Conservation (phyloP, 1,284 basidiomycete genomes). For the Porogramme epimiltina region DNA sequence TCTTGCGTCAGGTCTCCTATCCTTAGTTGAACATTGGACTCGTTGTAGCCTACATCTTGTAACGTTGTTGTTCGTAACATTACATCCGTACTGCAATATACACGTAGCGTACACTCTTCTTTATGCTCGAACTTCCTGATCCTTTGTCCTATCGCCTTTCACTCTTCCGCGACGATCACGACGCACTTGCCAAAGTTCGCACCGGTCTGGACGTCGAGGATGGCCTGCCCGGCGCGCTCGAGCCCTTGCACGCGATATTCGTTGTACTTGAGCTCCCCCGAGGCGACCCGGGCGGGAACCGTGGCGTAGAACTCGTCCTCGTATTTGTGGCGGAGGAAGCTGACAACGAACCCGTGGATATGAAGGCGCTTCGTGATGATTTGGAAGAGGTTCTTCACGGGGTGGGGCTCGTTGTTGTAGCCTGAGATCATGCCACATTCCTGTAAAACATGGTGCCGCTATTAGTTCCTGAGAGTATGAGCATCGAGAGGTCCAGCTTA, state of each 20-base stretch:
- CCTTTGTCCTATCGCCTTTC: neutral
- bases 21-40: no score
- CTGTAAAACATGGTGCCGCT: neutral
- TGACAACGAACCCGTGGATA: slow-evolving; percentile 63
- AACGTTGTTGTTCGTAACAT: no score
- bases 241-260: slow-evolving; percentile 57
- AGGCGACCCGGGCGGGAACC: slow-evolving; percentile 50
- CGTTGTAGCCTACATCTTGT: no score
- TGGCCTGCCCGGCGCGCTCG: slow-evolving; percentile 51
- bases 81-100: no score
- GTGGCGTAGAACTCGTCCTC: slow-evolving; percentile 48
- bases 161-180: slow-evolving; percentile 46
- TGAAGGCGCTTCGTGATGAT: slow-evolving; percentile 54
- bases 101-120: no score
- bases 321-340: slow-evolving; percentile 41
- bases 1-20: no score
- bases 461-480: neutral
- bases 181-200: slow-evolving; percentile 62
- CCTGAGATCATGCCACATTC: slow-evolving; percentile 33
- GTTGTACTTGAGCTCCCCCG: slow-evolving; percentile 61
- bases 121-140: no score
- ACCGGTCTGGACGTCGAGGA: slow-evolving; percentile 57
- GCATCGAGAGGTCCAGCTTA: slow-evolving; percentile 35
- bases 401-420: slow-evolving; percentile 30
- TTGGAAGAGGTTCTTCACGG: slow-evolving; percentile 33